A percentile compares a stretch with the other conserved stretches of the same genome.
These are phyloP conservation scores for Fusarium humuli DNA, from an alignment of 2,329 filamentous ascomycete genomes.

Conservation along the genomic window DNA sequence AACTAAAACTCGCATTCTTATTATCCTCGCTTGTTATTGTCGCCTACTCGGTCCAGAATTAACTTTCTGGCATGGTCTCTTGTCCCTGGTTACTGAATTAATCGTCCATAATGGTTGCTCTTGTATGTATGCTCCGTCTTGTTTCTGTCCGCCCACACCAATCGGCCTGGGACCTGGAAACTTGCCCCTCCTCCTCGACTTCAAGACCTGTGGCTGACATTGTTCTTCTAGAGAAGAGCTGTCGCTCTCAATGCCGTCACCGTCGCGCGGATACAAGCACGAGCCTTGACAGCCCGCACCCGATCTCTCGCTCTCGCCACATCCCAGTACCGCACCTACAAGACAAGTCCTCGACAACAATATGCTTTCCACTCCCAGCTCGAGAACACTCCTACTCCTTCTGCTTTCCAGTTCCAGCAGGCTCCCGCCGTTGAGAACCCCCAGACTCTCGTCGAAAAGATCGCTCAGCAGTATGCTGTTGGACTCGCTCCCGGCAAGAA, in stretches of 20 bases:
- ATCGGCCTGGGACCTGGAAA: neutral
- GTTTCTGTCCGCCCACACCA: neutral
- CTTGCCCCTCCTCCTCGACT: neutral
- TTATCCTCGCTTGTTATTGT: neutral
- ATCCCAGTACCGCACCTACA: slow-evolving; percentile 31
- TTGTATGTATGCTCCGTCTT: slow-evolving; percentile 11
- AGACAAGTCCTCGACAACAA: slow-evolving; percentile 13
- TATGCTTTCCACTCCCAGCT: slow-evolving; percentile 70
- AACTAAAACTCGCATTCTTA: slow-evolving; percentile 16
- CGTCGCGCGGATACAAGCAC: slow-evolving; percentile 13
- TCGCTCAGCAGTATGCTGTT: slow-evolving; percentile 84
- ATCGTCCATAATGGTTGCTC: slow-evolving; percentile 20
- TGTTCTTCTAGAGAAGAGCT: slow-evolving; percentile 26
- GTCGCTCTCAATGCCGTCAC: slow-evolving; percentile 29
- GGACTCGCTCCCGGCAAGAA: slow-evolving; percentile 79
- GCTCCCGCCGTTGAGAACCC: slow-evolving; percentile 48
- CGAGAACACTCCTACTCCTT: slow-evolving; percentile 63
- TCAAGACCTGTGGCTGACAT: neutral
- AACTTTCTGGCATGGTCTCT: neutral
- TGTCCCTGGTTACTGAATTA: neutral
- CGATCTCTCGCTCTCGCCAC: slow-evolving; percentile 24
- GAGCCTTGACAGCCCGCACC: slow-evolving; percentile 13
- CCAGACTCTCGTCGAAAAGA: slow-evolving; percentile 94
- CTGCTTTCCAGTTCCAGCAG: slow-evolving; percentile 65
- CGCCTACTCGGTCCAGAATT: neutral